These are phyloP conservation scores for Aspergillus eucalypticola DNA, from an alignment of 2,329 filamentous ascomycete genomes.

Conservation along the genomic window DNA sequence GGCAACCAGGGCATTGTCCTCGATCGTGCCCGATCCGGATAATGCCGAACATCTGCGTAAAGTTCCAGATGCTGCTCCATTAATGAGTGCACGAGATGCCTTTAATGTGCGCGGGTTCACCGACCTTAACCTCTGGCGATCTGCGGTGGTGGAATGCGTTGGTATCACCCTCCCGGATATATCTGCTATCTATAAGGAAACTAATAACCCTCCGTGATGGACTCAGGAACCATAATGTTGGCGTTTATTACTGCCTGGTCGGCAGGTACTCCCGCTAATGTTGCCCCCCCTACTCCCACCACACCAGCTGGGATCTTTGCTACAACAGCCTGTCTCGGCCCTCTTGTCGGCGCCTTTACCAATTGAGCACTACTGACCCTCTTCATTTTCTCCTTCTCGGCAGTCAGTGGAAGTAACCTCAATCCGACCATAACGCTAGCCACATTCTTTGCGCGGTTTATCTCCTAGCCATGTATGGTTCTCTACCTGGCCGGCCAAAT, in stretches of 20 bases:
- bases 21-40: constrained; percentile 27
- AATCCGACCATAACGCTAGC: constrained; percentile 58
- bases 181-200: too few relatives aligned
- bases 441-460: constrained; percentile 53
- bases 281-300: constrained; percentile 8
- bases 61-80: constrained; percentile 45
- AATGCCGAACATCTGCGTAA: constrained; percentile 25
- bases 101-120: constrained; percentile 37
- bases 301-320: constrained; percentile 27
- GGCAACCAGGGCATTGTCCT: constrained; percentile 14
- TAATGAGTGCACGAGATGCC: constrained; percentile 30
- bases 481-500: constrained; percentile 52
- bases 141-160: constrained; percentile 44
- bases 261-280: constrained; percentile 13
- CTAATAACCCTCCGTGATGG: not conserved
- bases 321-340: constrained; percentile 29
- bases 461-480: constrained; percentile 50
- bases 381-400: constrained; percentile 53
- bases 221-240: constrained; percentile 29
- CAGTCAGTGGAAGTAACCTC: constrained; percentile 55
- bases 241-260: constrained; percentile 28
- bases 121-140: constrained; percentile 42
- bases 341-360: constrained; percentile 40
- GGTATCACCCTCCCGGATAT: constrained; percentile 20
- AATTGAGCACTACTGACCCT: constrained; percentile 47